A percentile compares a stretch with the other conserved stretches of the same genome.
Evolutionary conservation across 2,329 filamentous ascomycete species (phyloP).

Genomic region (Alternaria ventricosa): DNA sequence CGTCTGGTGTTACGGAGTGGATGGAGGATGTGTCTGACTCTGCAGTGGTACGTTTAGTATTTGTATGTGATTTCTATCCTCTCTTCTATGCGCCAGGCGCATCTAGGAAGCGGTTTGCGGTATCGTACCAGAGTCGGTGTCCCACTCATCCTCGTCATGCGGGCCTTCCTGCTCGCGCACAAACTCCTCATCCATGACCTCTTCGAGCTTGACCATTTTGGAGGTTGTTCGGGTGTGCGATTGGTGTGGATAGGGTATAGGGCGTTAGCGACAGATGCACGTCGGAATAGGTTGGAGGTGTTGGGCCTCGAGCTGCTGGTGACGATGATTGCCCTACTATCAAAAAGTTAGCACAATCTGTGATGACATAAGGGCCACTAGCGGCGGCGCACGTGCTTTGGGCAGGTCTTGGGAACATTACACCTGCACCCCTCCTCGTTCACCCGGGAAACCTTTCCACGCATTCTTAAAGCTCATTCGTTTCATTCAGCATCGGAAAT

Average conservation of each 20-base stretch:
- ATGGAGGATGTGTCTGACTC: constrained; percentile 78
- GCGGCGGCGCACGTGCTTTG: not conserved
- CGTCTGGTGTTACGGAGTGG: constrained; percentile 52
- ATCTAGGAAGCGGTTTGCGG: constrained; percentile 54
- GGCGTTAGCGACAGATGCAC: not conserved
- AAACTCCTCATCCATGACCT: constrained; percentile 97
- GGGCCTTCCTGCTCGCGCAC: constrained; percentile 71
- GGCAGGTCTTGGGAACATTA: not conserved
- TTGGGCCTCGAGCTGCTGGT: constrained; percentile 9
- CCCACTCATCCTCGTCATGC: constrained; percentile 82
- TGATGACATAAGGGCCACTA: constrained; percentile 3
- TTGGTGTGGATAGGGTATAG: not conserved
- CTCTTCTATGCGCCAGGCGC: not conserved
- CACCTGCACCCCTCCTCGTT: not conserved
- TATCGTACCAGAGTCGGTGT: constrained; percentile 84
- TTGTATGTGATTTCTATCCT: not conserved
- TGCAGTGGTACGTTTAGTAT: constrained; percentile 50
- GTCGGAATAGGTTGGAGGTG: constrained; percentile 7
- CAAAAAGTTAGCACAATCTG: constrained; percentile 2
- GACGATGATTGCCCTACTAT: constrained; percentile 10
- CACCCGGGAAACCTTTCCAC: not conserved
- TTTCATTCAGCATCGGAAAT: not conserved
- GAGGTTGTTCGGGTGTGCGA: constrained; percentile 7
- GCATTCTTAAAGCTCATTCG: not conserved
- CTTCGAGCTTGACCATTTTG: constrained; percentile 93